Evolutionary conservation across 495 filamentous ascomycete genomes (phyloP).

Genomic region (Amniculicola lignicola): DNA sequence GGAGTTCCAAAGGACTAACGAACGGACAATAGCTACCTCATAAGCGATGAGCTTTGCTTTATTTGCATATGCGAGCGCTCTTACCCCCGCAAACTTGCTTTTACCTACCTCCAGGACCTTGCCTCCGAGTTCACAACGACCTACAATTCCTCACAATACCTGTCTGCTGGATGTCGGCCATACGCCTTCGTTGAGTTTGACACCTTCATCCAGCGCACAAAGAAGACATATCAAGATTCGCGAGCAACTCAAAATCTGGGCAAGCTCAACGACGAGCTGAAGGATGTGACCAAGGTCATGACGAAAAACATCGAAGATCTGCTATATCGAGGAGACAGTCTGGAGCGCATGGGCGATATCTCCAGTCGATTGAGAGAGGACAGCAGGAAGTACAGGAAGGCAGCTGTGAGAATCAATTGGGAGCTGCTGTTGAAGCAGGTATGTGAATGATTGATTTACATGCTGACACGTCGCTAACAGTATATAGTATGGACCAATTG

Average conservation of each 20-base stretch:
- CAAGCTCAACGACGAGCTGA: slow-evolving; percentile 88
- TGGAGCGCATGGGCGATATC: slow-evolving; percentile 98
- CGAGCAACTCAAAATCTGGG: slow-evolving; percentile 84
- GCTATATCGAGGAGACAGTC: slow-evolving; percentile 86
- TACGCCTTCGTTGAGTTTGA: slow-evolving; percentile 98
- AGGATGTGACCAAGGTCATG: slow-evolving; percentile 98
- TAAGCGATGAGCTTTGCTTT: slow-evolving; percentile 78
- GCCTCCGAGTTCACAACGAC: slow-evolving; percentile 83
- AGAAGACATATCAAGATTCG: slow-evolving; percentile 89
- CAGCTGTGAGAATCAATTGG: slow-evolving; percentile 97
- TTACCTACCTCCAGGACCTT: slow-evolving; percentile 95
- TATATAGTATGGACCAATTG: slow-evolving; percentile 80
- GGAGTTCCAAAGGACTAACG: too few species aligned
- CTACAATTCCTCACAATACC: slow-evolving; percentile 69
- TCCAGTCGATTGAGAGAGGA: slow-evolving; percentile 83
- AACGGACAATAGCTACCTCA: slow-evolving; percentile 65
- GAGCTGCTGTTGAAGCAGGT: slow-evolving; percentile 91
- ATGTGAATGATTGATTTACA: slow-evolving; percentile 26
- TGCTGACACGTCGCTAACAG: background rate
- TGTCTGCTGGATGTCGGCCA: slow-evolving; percentile 71
- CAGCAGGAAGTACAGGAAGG: slow-evolving; percentile 86
- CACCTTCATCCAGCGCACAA: slow-evolving; percentile 90
- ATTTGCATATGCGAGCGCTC: slow-evolving; percentile 87
- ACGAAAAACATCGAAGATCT: slow-evolving; percentile 99
- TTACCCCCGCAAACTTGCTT: slow-evolving; percentile 96